Conservation (phyloP, 2,329 filamentous ascomycete genomes). For the Cladophialophora bantiana region DNA sequence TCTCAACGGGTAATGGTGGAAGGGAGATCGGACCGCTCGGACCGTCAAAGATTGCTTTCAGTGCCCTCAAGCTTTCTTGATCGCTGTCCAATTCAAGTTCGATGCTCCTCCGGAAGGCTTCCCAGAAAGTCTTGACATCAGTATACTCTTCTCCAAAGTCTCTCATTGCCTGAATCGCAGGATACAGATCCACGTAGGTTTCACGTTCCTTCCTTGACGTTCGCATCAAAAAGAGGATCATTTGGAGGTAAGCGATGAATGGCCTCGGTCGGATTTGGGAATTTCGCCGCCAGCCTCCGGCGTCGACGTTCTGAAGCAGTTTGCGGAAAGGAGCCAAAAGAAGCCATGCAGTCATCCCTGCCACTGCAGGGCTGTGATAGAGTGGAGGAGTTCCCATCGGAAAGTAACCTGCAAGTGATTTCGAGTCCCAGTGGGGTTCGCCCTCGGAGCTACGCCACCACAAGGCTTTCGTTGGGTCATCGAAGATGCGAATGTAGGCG, state of each 20-base stretch:
- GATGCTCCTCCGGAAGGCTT: slow-evolving; percentile 59
- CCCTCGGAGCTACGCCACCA: slow-evolving; percentile 66
- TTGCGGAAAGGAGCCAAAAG: slow-evolving; percentile 66
- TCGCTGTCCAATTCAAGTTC: slow-evolving; percentile 61
- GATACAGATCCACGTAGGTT: slow-evolving; percentile 52
- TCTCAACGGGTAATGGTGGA: slow-evolving; percentile 47
- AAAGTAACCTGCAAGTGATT: slow-evolving; percentile 64
- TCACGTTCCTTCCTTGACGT: slow-evolving; percentile 50
- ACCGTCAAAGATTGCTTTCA: slow-evolving; percentile 59
- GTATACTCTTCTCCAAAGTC: slow-evolving; percentile 55
- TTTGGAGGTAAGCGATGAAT: slow-evolving; percentile 59
- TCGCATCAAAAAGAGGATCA: slow-evolving; percentile 59
- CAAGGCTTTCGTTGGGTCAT: slow-evolving; percentile 66
- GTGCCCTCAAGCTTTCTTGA: slow-evolving; percentile 45
- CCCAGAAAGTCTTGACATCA: slow-evolving; percentile 64
- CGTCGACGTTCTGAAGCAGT: slow-evolving; percentile 59
- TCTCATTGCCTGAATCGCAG: slow-evolving; percentile 50
- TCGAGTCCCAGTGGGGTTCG: slow-evolving; percentile 60
- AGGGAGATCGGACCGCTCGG: slow-evolving; percentile 36
- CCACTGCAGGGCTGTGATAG: slow-evolving; percentile 58
- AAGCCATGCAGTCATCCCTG: slow-evolving; percentile 65
- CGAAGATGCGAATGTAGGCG: slow-evolving; percentile 66
- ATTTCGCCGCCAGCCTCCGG: slow-evolving; percentile 56
- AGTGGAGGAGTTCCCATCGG: slow-evolving; percentile 56
- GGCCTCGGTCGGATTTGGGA: slow-evolving; percentile 58